These are phyloP conservation scores for Claviceps arundinis DNA, from an alignment of 2,329 filamentous ascomycete species.

Conservation along the genomic window DNA sequence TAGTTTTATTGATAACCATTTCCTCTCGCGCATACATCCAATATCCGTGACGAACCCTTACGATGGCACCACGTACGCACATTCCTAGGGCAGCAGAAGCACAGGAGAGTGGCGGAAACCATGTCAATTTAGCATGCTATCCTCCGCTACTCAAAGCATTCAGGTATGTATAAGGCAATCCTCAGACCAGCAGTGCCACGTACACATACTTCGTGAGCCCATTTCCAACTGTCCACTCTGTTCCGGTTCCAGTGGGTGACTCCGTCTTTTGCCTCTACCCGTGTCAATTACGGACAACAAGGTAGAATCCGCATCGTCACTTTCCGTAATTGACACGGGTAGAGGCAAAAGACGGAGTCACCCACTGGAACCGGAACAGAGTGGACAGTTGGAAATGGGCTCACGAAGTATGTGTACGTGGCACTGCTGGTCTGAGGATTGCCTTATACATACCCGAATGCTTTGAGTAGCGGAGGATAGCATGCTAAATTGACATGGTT, in stretches of 20 bases:
- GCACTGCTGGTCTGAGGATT: conserved; percentile 40
- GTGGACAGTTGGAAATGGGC: conserved; percentile 45
- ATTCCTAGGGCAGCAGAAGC: background rate
- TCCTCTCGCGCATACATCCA: too few species aligned
- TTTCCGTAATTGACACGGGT: too few species aligned
- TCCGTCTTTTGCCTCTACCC: conserved; percentile 54
- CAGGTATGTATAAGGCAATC: conserved; percentile 44
- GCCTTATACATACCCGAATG: conserved; percentile 41
- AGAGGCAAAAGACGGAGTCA: conserved; percentile 51
- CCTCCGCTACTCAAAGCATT: conserved; percentile 34
- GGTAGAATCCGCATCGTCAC: background rate
- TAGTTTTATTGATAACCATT: too few species aligned
- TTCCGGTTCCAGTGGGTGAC: conserved; percentile 47
- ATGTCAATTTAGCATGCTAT: conserved; percentile 45
- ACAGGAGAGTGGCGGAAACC: conserved; percentile 31
- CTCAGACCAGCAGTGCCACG: conserved; percentile 40
- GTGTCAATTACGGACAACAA: conserved; percentile 25
- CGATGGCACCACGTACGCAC: conserved; percentile 12
- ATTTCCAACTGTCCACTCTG: conserved; percentile 48
- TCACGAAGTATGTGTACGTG: conserved; percentile 51
- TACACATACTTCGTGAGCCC: conserved; percentile 48
- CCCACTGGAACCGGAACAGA: conserved; percentile 50
- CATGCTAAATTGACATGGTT: conserved; percentile 48
- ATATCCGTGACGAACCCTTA: too few species aligned
- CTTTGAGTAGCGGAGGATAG: conserved; percentile 33